These are phyloP conservation scores for Margaritispora aquatica DNA, from an alignment of 495 filamentous ascomycete species.

Conservation along the genomic window DNA sequence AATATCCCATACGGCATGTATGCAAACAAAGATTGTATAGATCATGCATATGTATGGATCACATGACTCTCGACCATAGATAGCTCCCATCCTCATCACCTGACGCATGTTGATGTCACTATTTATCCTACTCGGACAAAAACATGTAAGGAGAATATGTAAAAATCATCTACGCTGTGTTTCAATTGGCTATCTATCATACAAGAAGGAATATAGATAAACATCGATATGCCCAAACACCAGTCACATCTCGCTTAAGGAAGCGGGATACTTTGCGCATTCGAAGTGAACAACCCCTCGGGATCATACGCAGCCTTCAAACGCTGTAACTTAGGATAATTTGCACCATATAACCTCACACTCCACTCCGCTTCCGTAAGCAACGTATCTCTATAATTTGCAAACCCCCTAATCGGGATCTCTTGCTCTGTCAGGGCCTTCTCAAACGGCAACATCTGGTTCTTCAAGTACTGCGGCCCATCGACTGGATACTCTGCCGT, in stretches of 20 bases:
- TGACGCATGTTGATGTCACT: too few species aligned
- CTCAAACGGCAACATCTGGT: constrained; percentile 2
- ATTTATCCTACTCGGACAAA: too few species aligned
- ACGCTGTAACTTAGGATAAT: not conserved
- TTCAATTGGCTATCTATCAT: too few species aligned
- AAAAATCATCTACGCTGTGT: too few species aligned
- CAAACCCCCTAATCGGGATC: constrained; percentile 3
- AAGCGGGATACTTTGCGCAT: not conserved
- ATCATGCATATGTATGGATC: too few species aligned
- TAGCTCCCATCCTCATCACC: too few species aligned
- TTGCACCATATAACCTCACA: not conserved
- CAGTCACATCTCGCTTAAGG: not conserved
- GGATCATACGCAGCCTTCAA: not conserved
- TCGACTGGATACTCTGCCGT: not conserved
- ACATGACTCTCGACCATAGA: too few species aligned
- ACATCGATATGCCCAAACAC: not conserved
- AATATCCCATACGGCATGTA: too few species aligned
- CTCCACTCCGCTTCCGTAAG: constrained; percentile 5
- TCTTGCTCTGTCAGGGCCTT: not conserved
- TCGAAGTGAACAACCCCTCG: not conserved
- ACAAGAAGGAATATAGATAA: not conserved
- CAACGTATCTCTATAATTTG: constrained; percentile 3
- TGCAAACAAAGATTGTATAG: too few species aligned
- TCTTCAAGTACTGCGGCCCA: not conserved
- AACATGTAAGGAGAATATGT: too few species aligned